A percentile compares a stretch with the other conserved stretches of the same genome.
These are phyloP conservation scores for Medicago lupulina DNA, from an alignment of 306 rosid genomes.

Conservation along the genomic window DNA sequence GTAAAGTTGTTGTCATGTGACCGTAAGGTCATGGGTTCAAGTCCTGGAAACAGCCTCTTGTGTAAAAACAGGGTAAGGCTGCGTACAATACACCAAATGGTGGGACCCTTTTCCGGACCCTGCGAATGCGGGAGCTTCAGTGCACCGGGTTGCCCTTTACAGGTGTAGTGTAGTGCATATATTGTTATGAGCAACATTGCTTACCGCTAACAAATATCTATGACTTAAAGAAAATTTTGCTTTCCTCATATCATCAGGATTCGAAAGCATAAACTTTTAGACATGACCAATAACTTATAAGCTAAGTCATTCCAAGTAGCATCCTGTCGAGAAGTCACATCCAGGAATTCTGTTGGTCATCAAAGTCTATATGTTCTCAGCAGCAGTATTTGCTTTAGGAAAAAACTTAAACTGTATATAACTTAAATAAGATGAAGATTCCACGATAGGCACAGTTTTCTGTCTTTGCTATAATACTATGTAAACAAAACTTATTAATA, in stretches of 20 bases:
- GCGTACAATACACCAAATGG: too few species aligned
- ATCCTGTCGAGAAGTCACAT: not conserved
- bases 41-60: too few species aligned
- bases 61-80: too few species aligned
- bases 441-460: not conserved
- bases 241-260: slow-evolving; percentile 24
- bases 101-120: too few species aligned
- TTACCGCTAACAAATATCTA: not conserved
- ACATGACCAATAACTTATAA: slow-evolving; percentile 8
- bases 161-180: not conserved
- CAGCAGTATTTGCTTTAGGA: not conserved
- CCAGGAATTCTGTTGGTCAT: slow-evolving; percentile 14
- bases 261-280: not conserved
- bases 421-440: not conserved
- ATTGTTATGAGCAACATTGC: not conserved
- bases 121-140: too few species aligned
- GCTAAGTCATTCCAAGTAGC: not conserved
- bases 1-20: too few species aligned
- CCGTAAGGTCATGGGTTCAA: too few species aligned
- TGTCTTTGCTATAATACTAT: not conserved
- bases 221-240: not conserved
- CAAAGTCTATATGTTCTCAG: not conserved
- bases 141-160: too few species aligned
- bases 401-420: not conserved
- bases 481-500: not conserved